phyloP scores from a whole-genome alignment of 2,329 filamentous ascomycete species.

The Aaosphaeria arxii region DNA sequence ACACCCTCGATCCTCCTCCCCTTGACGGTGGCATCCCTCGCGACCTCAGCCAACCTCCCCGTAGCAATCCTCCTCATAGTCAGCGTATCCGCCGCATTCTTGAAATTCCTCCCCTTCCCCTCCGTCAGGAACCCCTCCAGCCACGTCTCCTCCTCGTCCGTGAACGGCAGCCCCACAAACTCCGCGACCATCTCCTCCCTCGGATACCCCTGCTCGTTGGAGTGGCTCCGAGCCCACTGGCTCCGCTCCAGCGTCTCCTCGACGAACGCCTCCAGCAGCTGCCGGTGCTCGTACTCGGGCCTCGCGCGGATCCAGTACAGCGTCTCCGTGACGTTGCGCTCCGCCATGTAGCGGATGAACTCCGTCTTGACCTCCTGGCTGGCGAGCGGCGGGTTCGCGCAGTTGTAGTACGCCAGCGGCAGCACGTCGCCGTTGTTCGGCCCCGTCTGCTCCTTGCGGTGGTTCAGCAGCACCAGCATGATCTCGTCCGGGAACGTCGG shows the following conservation, averaged over 20 bases:
- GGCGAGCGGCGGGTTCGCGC: slow-evolving; percentile 70
- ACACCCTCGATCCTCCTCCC: slow-evolving; percentile 49
- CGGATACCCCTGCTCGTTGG: slow-evolving; percentile 8
- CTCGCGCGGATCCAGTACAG: slow-evolving; percentile 70
- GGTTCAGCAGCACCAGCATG: slow-evolving; percentile 63
- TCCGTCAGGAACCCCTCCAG: slow-evolving; percentile 66
- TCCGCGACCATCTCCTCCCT: slow-evolving; percentile 61
- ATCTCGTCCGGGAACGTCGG: slow-evolving; percentile 85
- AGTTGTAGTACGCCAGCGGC: slow-evolving; percentile 75
- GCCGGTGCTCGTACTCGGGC: slow-evolving; percentile 58
- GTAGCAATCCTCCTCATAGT: slow-evolving; percentile 70
- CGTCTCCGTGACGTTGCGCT: slow-evolving; percentile 67
- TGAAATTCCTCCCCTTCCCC: slow-evolving; percentile 63
- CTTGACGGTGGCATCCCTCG: slow-evolving; percentile 18
- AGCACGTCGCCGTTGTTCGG: slow-evolving; percentile 42
- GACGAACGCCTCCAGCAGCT: slow-evolving; percentile 67
- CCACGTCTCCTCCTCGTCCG: slow-evolving; percentile 68
- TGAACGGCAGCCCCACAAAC: slow-evolving; percentile 71
- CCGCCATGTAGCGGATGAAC: slow-evolving; percentile 67
- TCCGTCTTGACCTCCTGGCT: slow-evolving; percentile 60
- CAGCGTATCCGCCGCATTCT: slow-evolving; percentile 68
- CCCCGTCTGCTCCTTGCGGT: slow-evolving; percentile 50
- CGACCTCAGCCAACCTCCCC: slow-evolving; percentile 55
- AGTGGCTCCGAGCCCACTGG: neutral
- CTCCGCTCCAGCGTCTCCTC: slow-evolving; percentile 25